phyloP scores from a whole-genome alignment of 1,284 basidiomycete genomes.

The Lignosus rhinocerotis region DNA sequence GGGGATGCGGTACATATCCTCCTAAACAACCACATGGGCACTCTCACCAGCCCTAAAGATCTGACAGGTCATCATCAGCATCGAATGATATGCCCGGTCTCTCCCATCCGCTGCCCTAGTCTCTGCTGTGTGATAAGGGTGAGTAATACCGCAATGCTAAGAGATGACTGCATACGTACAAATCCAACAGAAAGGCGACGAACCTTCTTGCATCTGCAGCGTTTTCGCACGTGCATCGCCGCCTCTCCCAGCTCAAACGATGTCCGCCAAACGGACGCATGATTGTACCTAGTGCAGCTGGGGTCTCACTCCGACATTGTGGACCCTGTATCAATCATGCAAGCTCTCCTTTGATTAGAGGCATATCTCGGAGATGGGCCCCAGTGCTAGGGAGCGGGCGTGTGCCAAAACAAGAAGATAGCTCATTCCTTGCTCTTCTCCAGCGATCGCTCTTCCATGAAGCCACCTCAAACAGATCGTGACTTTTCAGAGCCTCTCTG shows the following conservation, averaged over 20 bases:
- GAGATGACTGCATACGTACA: slow-evolving; percentile 6
- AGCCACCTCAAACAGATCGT: slow-evolving; percentile 5
- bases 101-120: not conserved
- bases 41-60: slow-evolving; percentile 1
- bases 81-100: not conserved
- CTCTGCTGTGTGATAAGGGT: not conserved
- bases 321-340: slow-evolving; percentile 5
- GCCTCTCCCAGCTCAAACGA: slow-evolving; percentile 8
- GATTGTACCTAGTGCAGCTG: slow-evolving; percentile 2
- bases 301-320: not conserved
- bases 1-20: not conserved
- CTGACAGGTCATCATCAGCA: not conserved
- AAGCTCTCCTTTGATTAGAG: not conserved
- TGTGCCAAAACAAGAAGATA: not conserved
- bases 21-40: slow-evolving; percentile 1
- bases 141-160: slow-evolving; percentile 5
- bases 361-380: not conserved
- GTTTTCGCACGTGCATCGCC: slow-evolving; percentile 24
- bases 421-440: not conserved
- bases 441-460: slow-evolving; percentile 8
- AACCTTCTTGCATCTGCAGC: slow-evolving; percentile 19
- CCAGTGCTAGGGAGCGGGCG: not conserved
- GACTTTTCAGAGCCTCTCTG: not conserved
- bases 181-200: slow-evolving; percentile 22
- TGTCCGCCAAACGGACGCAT: not conserved